Percentiles rank a stretch among this genome's conserved stretches.
Evolutionary conservation across 805 yeast genomes (phyloP).

Genomic region (Candida yuanshanica): DNA sequence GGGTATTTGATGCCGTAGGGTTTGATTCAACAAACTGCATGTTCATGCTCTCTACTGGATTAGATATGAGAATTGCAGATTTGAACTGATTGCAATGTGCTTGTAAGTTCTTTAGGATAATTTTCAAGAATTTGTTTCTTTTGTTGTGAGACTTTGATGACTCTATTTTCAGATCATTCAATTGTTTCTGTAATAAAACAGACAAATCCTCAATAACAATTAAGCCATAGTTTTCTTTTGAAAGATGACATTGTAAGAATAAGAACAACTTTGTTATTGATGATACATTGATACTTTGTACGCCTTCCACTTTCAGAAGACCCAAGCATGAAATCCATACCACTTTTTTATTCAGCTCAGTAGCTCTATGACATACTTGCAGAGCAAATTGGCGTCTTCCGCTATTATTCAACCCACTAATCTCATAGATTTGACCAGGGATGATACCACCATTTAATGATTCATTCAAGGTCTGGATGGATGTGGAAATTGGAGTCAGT

Average conservation of each 20-base stretch:
- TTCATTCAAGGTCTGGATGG: constrained; percentile 11
- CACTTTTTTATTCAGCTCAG: constrained; percentile 11
- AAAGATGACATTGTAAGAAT: constrained; percentile 8
- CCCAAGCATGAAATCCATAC: constrained; percentile 22
- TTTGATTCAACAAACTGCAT: constrained; percentile 20
- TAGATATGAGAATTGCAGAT: constrained; percentile 13
- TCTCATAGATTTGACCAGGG: constrained; percentile 21
- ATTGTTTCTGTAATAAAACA: neutral
- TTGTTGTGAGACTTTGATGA: constrained; percentile 1
- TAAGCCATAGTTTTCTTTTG: constrained; percentile 9
- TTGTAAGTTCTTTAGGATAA: constrained; percentile 14
- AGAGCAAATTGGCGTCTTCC: constrained; percentile 14
- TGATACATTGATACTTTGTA: neutral
- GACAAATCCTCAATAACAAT: constrained; percentile 22
- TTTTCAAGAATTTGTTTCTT: constrained; percentile 7
- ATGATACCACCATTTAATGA: constrained; percentile 20
- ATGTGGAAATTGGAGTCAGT: constrained; percentile 13
- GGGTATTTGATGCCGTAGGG: neutral
- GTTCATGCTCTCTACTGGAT: constrained; percentile 11
- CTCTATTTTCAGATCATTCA: neutral
- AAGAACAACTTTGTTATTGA: constrained; percentile 9
- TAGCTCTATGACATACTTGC: constrained; percentile 11
- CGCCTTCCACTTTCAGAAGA: constrained; percentile 1
- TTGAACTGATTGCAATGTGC: constrained; percentile 12
- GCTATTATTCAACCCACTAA: constrained; percentile 17